Base-by-base conservation (phyloP, 805 yeast genomes). In the Pichia sporocuriosa region DNA sequence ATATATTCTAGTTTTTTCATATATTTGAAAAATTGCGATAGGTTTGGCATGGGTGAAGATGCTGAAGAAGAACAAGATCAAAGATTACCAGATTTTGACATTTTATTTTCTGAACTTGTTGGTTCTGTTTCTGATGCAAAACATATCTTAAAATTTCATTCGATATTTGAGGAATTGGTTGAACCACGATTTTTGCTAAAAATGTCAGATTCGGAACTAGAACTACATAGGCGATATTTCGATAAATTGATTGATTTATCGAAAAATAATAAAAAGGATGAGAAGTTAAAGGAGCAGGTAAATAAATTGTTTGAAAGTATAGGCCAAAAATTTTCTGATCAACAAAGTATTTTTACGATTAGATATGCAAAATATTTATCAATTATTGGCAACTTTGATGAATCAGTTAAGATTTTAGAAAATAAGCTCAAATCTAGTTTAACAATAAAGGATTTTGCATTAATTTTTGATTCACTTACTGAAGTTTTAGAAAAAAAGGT, bases 371-470 rank as follows among this genome's bases (percentile, higher is more conserved):
- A 62, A 4, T 79, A 69, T 53, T 72, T 68, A 52, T 67, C 70
- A 15, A 60, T 58, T 17, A 50, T 56, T n/a, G 58, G 65, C 12
- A 59, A 66, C 2, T 58, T 63, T 38, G 56, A 58, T 1, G 56
- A 58, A 32, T 73, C 76, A 0, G 54, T 71, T 20, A 63, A 61
- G 16, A 54, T 67, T 7, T 75, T 75, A 48, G 75, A 73, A 40
- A 63, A 66, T 17, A 78, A 79, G 1, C 48, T 85, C 12, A 35
- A 53, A 1, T 52, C 61, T 2, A 73, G 80, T 3, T 37, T 56
- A 6, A 73, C 86, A 0, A 60, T 82, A 4, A 65, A 65, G 28
- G 89, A 83, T 46, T 85, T 86, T 56, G 70, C 81, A 0, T 52
- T 66, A 17, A 64, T 84, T 0, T 86, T 75, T 56, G 88, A 84